A percentile compares a stretch with the other conserved stretches of the same genome.
Evolutionary conservation across 345 rosid genomes (phyloP).

Genomic region (Lagerstroemia speciosa): DNA sequence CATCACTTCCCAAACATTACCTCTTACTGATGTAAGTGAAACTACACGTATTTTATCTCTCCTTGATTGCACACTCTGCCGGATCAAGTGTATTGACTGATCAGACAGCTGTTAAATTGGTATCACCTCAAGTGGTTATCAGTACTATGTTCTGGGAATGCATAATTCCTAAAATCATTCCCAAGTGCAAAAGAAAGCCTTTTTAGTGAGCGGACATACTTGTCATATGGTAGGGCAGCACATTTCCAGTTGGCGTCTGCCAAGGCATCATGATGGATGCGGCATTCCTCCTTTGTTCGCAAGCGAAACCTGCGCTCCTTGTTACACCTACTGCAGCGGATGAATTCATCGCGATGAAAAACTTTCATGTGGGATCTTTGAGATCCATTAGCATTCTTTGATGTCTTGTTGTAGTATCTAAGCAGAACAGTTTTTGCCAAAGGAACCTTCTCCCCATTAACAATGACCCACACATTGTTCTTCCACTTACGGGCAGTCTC

Average conservation of each 20-base stretch:
- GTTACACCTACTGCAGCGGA: slow-evolving; percentile 59
- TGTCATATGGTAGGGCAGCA: slow-evolving; percentile 61
- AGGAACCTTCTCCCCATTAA: slow-evolving; percentile 85
- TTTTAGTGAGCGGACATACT: slow-evolving; percentile 30
- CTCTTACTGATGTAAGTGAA: neutral
- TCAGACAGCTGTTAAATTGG: neutral
- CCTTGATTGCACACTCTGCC: neutral
- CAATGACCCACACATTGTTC: slow-evolving; percentile 94
- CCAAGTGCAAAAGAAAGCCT: neutral
- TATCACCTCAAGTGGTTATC: neutral
- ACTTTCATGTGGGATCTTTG: slow-evolving; percentile 63
- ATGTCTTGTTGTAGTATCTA: slow-evolving; percentile 72
- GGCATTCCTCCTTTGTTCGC: slow-evolving; percentile 72
- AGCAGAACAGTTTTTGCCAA: slow-evolving; percentile 84
- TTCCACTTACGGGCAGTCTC: slow-evolving; percentile 99
- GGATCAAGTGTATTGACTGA: neutral
- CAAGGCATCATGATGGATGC: slow-evolving; percentile 75
- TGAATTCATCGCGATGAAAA: slow-evolving; percentile 78
- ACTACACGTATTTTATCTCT: neutral
- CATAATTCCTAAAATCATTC: neutral
- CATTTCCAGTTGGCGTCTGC: slow-evolving; percentile 74
- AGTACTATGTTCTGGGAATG: neutral
- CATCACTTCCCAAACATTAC: neutral
- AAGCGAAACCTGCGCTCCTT: slow-evolving; percentile 84
- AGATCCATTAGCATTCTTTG: slow-evolving; percentile 52